Conservation (phyloP, 306 rosid species). For the Dalbergia oliveri region DNA sequence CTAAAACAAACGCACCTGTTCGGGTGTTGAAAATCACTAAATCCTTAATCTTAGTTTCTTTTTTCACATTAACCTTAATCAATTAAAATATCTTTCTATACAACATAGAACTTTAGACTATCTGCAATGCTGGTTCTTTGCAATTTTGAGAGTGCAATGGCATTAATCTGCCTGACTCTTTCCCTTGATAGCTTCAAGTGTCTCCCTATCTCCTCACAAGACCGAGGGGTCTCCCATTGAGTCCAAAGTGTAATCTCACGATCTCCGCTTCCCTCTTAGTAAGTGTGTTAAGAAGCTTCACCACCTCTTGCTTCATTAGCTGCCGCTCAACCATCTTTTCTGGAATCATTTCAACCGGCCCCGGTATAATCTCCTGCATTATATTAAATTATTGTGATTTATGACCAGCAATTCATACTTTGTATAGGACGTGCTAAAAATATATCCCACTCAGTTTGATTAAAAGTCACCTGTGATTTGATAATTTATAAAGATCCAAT, state of each 20-base stretch:
- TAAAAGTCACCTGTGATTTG: too few relatives aligned
- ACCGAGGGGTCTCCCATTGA: constrained; percentile 64
- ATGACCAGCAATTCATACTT: constrained; percentile 9
- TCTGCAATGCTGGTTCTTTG: constrained; percentile 43
- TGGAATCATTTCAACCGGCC: constrained; percentile 69
- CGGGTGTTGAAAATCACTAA: too few relatives aligned
- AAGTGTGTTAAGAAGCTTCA: constrained; percentile 62
- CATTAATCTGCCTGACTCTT: constrained; percentile 67
- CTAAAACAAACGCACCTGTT: too few relatives aligned
- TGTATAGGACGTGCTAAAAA: neutral
- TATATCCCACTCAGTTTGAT: neutral
- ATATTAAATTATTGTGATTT: neutral
- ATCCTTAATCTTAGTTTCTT: neutral
- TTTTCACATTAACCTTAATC: neutral
- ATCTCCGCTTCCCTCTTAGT: constrained; percentile 69
- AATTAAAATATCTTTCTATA: constrained; percentile 41
- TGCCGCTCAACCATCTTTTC: constrained; percentile 65
- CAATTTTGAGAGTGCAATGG: constrained; percentile 67
- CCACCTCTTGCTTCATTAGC: constrained; percentile 61
- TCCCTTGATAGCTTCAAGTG: constrained; percentile 72
- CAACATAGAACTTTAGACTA: constrained; percentile 54
- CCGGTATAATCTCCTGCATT: constrained; percentile 75
- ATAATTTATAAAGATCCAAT: too few relatives aligned
- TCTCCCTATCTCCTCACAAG: constrained; percentile 78
- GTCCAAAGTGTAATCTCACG: constrained; percentile 68